Conservation (phyloP, 345 rosid species). For the Syzygium aromaticum region DNA sequence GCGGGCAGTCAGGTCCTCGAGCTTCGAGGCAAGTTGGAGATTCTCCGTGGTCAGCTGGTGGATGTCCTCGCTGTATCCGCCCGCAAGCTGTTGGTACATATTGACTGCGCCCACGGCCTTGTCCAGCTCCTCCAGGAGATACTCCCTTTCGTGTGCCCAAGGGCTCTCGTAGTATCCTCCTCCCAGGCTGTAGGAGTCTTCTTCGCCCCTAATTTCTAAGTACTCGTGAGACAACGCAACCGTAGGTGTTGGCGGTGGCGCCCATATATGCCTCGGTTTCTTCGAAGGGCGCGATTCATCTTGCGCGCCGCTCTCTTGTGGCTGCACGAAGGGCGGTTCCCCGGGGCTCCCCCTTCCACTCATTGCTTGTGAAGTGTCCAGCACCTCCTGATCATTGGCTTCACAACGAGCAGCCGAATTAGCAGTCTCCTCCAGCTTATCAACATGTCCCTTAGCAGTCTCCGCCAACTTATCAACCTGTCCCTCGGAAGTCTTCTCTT, state of each 20-base stretch:
- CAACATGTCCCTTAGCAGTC: not conserved
- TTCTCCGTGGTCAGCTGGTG: not conserved
- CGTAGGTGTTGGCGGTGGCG: not conserved
- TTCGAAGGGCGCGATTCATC: not conserved
- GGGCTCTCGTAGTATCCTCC: not conserved
- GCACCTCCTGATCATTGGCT: not conserved
- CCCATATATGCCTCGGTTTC: not conserved
- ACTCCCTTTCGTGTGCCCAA: not conserved
- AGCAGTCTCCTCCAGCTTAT: not conserved
- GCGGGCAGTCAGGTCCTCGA: not conserved
- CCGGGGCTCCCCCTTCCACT: not conserved
- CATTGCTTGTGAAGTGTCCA: not conserved
- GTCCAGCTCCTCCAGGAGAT: not conserved
- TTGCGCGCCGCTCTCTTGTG: not conserved
- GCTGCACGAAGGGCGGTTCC: not conserved
- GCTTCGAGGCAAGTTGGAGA: not conserved
- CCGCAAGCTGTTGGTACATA: not conserved
- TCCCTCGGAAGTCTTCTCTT: not conserved
- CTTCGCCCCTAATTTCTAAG: not conserved
- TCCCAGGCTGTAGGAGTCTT: not conserved
- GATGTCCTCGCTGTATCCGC: not conserved
- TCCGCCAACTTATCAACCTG: not conserved
- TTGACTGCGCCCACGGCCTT: not conserved
- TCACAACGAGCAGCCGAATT: not conserved
- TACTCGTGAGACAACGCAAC: not conserved